Base-by-base conservation (phyloP, 2,329 filamentous ascomycete species). In the Coniochaeta prunicola region DNA sequence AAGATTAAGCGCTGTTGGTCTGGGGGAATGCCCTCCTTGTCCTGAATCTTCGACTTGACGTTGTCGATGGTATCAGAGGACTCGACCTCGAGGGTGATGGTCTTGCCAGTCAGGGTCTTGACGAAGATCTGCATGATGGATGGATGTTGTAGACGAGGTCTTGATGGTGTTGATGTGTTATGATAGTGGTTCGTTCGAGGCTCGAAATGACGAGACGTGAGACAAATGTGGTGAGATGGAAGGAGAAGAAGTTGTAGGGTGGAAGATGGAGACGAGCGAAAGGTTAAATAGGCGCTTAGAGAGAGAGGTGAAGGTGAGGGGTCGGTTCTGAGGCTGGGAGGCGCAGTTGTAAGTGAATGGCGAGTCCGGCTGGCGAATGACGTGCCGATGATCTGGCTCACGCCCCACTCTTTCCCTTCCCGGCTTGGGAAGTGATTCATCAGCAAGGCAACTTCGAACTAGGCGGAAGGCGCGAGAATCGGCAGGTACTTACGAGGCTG, bases 1-100 rank as follows among this genome's bases (percentile, higher is more conserved):
- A 93, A 93, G 73, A 92, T 92, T 64, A 92, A 75, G 69, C 89
- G 89, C 76, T 92, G 89, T 74, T 92, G 89, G 70, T 93, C 90
- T 15, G 90, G 90, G 50, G 90, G 90, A 64, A 94, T 93, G 56
- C 90, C 90, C 75, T 94, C 90, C 83, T 94, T 93, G 71, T 94
- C 90, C 76, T 94, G 90, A 59, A 93, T 94, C 83, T 93, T 94
- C 59, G 81, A 84, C 84, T 94, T 93, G 60, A 93, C 90, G 66
- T 93, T 92, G 76, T 92, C 89, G 73, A 92, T 92, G 58, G 89
- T 92, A 71, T 91, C 89, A 28, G 81, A 86, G 0, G 85, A 88
- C 73, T 90, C 88, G 26, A 92, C 88, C 76, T 91, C 89, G 33
- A 91, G 77, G 31, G 89, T 92, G 73, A 92, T 92, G 60, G 90